phyloP scores from a whole-genome alignment of 306 rosid species.

The Quercus robur region DNA sequence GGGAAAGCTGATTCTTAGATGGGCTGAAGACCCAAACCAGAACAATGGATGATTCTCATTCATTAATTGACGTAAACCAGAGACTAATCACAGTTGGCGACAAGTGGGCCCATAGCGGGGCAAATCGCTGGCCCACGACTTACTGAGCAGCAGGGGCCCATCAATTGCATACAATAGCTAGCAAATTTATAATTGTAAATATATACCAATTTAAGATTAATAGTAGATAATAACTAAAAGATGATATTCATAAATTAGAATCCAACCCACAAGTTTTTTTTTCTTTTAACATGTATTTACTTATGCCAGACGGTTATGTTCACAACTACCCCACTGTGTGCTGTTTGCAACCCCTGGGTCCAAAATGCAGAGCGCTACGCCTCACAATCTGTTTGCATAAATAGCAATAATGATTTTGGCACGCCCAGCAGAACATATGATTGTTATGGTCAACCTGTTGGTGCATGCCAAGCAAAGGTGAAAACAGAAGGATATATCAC shows the following conservation, averaged over 20 bases:
- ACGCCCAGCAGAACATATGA: conserved; percentile 85
- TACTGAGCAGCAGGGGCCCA: too few relatives aligned
- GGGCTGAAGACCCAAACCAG: neutral
- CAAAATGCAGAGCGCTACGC: conserved; percentile 74
- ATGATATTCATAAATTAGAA: too few relatives aligned
- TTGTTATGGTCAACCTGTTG: conserved; percentile 79
- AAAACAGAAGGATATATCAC: neutral
- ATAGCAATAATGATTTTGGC: conserved; percentile 83
- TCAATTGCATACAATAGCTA: too few relatives aligned
- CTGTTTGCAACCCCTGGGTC: conserved; percentile 85
- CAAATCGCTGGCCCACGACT: too few relatives aligned
- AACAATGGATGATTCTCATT: neutral
- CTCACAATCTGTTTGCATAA: conserved; percentile 57
- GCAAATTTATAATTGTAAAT: too few relatives aligned
- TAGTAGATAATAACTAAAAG: too few relatives aligned
- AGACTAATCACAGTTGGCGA: too few relatives aligned
- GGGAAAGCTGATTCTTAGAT: neutral
- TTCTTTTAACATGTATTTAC: too few relatives aligned
- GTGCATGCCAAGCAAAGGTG: conserved; percentile 18
- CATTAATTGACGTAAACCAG: neutral
- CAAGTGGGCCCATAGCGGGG: too few relatives aligned
- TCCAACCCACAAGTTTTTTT: too few relatives aligned
- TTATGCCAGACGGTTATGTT: neutral
- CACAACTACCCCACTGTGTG: conserved; percentile 50
- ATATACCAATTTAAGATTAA: too few relatives aligned